phyloP scores from a whole-genome alignment of 768 basidiomycete genomes.

The Boletus tylopilopsis region DNA sequence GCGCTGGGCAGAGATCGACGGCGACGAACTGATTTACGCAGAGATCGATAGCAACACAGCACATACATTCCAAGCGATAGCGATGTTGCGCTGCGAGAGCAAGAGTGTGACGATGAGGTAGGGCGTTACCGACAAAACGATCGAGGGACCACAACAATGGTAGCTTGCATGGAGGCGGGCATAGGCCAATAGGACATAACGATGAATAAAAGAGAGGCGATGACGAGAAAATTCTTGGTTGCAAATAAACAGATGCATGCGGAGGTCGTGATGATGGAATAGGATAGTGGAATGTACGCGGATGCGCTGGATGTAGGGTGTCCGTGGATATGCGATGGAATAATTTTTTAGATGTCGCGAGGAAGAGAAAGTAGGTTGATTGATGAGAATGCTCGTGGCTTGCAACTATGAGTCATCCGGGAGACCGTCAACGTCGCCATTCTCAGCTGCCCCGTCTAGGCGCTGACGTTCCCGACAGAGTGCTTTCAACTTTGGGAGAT shows the following conservation, averaged over 20 bases:
- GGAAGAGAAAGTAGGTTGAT: neutral
- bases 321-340: conserved; percentile 25
- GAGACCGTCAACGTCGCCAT: conserved; percentile 7
- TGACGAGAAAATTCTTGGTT: conserved; percentile 24
- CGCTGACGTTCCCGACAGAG: conserved; percentile 20
- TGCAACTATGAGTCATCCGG: conserved; percentile 16
- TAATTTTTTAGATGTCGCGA: conserved; percentile 20
- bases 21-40: conserved; percentile 13
- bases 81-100: conserved; percentile 14
- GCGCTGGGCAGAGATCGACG: conserved; percentile 17
- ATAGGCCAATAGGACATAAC: conserved; percentile 23
- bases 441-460: conserved; percentile 9
- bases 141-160: conserved; percentile 1
- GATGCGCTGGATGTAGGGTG: conserved; percentile 21
- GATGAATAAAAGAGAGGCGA: conserved; percentile 12
- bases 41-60: conserved; percentile 27
- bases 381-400: neutral
- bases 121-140: conserved; percentile 22
- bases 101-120: neutral
- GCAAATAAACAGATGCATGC: conserved; percentile 29
- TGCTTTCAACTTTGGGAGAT: conserved; percentile 39
- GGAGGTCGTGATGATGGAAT: conserved; percentile 17
- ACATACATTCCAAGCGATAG: conserved; percentile 17
- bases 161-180: conserved; percentile 6
- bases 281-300: conserved; percentile 20